phyloP scores from a whole-genome alignment of 2,329 filamentous ascomycete genomes.

The Pseudohalonectria lignicola region DNA sequence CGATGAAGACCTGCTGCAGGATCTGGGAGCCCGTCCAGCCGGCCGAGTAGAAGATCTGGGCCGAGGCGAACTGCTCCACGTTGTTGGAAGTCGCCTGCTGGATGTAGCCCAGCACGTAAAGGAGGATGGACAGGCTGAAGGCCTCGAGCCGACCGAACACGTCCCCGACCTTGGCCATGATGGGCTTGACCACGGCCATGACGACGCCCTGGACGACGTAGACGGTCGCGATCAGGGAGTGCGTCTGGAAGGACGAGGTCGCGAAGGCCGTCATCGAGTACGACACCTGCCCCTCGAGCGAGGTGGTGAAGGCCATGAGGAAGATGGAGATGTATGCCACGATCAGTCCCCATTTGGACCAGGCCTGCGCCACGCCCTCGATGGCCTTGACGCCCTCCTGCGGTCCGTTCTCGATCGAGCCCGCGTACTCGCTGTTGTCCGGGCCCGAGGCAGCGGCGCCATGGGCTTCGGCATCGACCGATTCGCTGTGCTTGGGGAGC shows the following conservation, averaged over 20 bases:
- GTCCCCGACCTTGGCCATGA: slow-evolving; percentile 50
- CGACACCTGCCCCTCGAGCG: slow-evolving; percentile 55
- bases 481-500: too few species aligned
- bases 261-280: slow-evolving; percentile 50
- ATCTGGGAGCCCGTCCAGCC: slow-evolving; percentile 35
- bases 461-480: too few species aligned
- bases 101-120: slow-evolving; percentile 45
- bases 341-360: slow-evolving; percentile 17
- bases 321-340: slow-evolving; percentile 27
- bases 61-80: slow-evolving; percentile 38
- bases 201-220: slow-evolving; percentile 54
- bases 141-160: slow-evolving; percentile 52
- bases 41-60: slow-evolving; percentile 51
- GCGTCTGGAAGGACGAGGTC: slow-evolving; percentile 50
- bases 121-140: slow-evolving; percentile 39
- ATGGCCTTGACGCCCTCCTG: slow-evolving; percentile 20
- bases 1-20: slow-evolving; percentile 53
- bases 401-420: slow-evolving; percentile 4
- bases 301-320: slow-evolving; percentile 54
- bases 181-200: slow-evolving; percentile 49
- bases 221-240: slow-evolving; percentile 54
- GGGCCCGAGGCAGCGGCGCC: too few species aligned
- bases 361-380: slow-evolving; percentile 18
- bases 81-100: slow-evolving; percentile 43
- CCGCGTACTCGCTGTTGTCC: too few species aligned